phyloP scores from a whole-genome alignment of 2,329 filamentous ascomycete species.

The Nemania bipapillata region DNA sequence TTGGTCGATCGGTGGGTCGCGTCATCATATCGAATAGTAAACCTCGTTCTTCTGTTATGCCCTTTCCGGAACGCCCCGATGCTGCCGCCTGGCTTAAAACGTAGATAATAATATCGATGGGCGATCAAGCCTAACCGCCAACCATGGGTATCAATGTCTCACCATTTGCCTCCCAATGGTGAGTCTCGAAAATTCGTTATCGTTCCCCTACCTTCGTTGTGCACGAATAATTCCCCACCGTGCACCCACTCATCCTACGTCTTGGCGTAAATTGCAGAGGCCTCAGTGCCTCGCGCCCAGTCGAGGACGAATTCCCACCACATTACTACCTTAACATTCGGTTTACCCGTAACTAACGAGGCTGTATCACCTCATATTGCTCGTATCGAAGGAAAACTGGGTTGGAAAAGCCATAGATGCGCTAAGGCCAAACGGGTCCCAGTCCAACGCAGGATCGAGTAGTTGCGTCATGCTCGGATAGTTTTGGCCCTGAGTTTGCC shows the following conservation, averaged over 20 bases:
- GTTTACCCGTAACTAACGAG: not conserved
- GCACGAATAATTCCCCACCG: not conserved
- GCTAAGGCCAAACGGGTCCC: constrained; percentile 91
- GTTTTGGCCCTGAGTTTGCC: constrained; percentile 50
- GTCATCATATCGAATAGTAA: constrained; percentile 28
- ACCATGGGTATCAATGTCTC: constrained; percentile 43
- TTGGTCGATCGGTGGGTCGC: constrained; percentile 18
- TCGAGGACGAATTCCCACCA: not conserved
- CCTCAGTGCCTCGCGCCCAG: not conserved
- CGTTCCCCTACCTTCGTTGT: constrained; percentile 16
- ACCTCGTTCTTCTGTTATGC: constrained; percentile 21
- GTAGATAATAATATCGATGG: constrained; percentile 22
- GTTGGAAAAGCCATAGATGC: constrained; percentile 96
- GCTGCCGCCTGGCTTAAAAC: constrained; percentile 32
- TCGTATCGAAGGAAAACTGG: constrained; percentile 78
- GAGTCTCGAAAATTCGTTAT: constrained; percentile 33
- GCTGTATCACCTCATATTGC: constrained; percentile 59
- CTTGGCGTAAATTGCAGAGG: not conserved
- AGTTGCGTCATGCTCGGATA: constrained; percentile 74
- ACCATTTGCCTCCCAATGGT: constrained; percentile 34
- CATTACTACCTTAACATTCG: not conserved
- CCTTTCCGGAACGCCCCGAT: constrained; percentile 37
- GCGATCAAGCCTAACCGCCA: constrained; percentile 38
- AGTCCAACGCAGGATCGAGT: constrained; percentile 84
- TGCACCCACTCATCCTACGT: not conserved